phyloP scores from a whole-genome alignment of 2,329 filamentous ascomycete genomes.

The Elsinoe fawcettii region DNA sequence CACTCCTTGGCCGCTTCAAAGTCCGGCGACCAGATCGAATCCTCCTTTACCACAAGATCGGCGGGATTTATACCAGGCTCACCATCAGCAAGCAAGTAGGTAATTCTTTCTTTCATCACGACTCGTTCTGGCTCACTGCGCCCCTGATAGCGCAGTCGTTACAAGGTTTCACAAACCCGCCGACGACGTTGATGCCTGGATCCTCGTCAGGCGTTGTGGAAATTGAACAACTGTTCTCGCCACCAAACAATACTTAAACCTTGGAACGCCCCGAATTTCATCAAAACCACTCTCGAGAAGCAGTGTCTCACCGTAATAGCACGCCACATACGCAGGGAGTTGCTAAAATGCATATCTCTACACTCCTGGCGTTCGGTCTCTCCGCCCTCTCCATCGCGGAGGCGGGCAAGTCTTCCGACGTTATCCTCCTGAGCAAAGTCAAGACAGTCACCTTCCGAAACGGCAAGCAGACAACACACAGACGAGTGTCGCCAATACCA shows the following conservation, averaged over 20 bases:
- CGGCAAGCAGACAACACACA: slow-evolving; percentile 60
- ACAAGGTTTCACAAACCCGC: not conserved
- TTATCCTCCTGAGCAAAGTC: slow-evolving; percentile 58
- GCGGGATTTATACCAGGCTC: slow-evolving; percentile 57
- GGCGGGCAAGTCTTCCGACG: slow-evolving; percentile 34
- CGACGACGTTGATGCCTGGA: slow-evolving; percentile 7
- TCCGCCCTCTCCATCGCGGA: slow-evolving; percentile 23
- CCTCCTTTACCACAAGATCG: slow-evolving; percentile 50
- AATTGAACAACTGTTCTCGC: slow-evolving; percentile 18
- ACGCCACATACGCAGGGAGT: not conserved
- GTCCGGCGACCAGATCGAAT: slow-evolving; percentile 49
- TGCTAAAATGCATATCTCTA: slow-evolving; percentile 11
- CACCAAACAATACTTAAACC: slow-evolving; percentile 11
- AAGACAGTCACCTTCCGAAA: slow-evolving; percentile 69
- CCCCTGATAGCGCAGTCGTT: not conserved
- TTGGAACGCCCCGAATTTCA: not conserved
- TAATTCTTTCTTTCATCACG: slow-evolving; percentile 68
- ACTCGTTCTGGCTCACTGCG: not conserved
- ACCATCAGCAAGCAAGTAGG: slow-evolving; percentile 61
- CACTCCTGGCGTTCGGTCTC: slow-evolving; percentile 1
- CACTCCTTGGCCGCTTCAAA: slow-evolving; percentile 69
- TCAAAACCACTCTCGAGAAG: not conserved
- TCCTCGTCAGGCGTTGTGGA: slow-evolving; percentile 1
- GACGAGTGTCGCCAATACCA: slow-evolving; percentile 67
- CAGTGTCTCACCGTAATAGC: not conserved